These are phyloP conservation scores for Thielaviopsis euricoi DNA, from an alignment of 2,329 filamentous ascomycete species.

Conservation along the genomic window DNA sequence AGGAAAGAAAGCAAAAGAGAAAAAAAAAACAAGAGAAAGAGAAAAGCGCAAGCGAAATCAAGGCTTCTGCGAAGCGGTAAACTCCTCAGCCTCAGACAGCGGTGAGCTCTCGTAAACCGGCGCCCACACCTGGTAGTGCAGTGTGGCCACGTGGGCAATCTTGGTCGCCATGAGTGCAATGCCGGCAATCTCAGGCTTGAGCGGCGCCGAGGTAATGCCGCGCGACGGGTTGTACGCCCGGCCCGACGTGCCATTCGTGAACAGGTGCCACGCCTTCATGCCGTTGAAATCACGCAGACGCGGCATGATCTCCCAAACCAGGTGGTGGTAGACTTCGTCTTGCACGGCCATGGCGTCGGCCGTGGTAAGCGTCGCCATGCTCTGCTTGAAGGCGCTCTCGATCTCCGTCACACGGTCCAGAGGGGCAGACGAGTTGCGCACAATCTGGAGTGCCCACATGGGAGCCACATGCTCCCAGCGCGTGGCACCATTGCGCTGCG, in stretches of 20 bases:
- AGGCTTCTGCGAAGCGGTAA: not conserved
- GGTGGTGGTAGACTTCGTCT: constrained; percentile 25
- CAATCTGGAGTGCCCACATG: constrained; percentile 39
- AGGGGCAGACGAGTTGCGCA: constrained; percentile 37
- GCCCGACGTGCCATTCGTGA: constrained; percentile 32
- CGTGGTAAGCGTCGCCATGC: constrained; percentile 26
- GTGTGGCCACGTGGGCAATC: constrained; percentile 63
- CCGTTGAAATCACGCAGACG: constrained; percentile 10
- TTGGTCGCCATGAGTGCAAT: constrained; percentile 56
- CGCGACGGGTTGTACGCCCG: constrained; percentile 14
- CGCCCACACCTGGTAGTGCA: constrained; percentile 86
- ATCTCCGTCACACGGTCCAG: constrained; percentile 29
- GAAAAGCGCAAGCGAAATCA: not conserved
- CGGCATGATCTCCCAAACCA: constrained; percentile 20
- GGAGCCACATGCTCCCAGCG: constrained; percentile 37
- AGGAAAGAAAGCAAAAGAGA: not conserved
- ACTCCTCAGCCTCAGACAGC: not conserved
- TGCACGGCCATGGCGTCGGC: constrained; percentile 28
- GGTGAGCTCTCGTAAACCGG: constrained; percentile 20
- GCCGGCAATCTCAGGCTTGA: constrained; percentile 30
- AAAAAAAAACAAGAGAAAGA: constrained; percentile 1
- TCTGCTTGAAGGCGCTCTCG: constrained; percentile 30
- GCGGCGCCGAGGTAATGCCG: constrained; percentile 21
- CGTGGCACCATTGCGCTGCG: constrained; percentile 19
- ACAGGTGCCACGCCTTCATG: constrained; percentile 21